phyloP scores from a whole-genome alignment of 495 filamentous ascomycete species.

The Penicillium psychrofluorescens region DNA sequence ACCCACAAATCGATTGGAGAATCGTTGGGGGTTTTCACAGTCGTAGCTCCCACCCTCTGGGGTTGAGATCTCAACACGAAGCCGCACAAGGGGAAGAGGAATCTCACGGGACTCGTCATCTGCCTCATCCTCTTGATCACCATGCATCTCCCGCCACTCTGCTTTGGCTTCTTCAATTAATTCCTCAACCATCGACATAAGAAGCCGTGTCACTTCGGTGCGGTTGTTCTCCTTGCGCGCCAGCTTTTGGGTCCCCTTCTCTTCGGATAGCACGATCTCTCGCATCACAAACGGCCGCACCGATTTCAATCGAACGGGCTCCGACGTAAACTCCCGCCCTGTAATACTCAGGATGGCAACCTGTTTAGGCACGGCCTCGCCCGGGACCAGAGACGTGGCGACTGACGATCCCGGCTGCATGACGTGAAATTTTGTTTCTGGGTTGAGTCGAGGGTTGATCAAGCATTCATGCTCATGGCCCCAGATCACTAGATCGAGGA shows the following conservation, averaged over 20 bases:
- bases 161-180: constrained; percentile 79
- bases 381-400: constrained; percentile 82
- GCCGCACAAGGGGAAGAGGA: constrained; percentile 76
- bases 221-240: constrained; percentile 77
- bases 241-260: constrained; percentile 68
- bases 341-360: constrained; percentile 79
- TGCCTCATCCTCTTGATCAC: constrained; percentile 42
- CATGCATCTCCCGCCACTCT: constrained; percentile 70
- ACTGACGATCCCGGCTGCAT: constrained; percentile 97
- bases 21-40: constrained; percentile 91
- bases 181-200: constrained; percentile 71
- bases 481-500: constrained; percentile 89
- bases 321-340: constrained; percentile 72
- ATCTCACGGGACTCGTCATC: constrained; percentile 46
- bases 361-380: constrained; percentile 88
- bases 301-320: constrained; percentile 75
- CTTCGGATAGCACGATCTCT: constrained; percentile 71
- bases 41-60: constrained; percentile 83
- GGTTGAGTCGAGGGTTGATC: constrained; percentile 73
- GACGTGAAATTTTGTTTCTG: constrained; percentile 84
- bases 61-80: constrained; percentile 85
- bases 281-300: constrained; percentile 86
- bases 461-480: constrained; percentile 97
- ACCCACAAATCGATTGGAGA: constrained; percentile 85
- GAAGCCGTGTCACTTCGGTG: constrained; percentile 64